These are phyloP conservation scores for Pinus tabuliformis DNA, from an alignment of 75 land plant genomes.

Conservation along the genomic window DNA sequence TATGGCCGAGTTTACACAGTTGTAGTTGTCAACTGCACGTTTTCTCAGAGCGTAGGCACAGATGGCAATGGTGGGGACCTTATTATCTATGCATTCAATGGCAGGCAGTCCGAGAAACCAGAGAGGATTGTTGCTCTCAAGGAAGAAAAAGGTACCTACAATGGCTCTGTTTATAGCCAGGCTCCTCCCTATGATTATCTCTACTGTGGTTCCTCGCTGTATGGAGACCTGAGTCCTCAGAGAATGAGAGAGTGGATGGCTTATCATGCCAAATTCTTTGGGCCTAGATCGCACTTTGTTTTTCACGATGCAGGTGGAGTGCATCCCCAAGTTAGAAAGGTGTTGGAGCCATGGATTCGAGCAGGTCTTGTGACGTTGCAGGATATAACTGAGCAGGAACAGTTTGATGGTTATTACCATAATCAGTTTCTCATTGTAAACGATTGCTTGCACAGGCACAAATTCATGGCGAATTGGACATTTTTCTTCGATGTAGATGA, in stretches of 20 bases:
- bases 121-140: conserved; percentile 46
- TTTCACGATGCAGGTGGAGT: conserved; percentile 91
- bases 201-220: conserved; percentile 88
- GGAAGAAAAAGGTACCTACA: conserved; percentile 33
- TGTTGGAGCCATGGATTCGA: conserved; percentile 64
- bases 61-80: conserved; percentile 65
- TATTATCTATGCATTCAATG: conserved; percentile 47
- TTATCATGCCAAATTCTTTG: conserved; percentile 80
- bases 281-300: conserved; percentile 74
- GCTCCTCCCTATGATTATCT: conserved; percentile 56
- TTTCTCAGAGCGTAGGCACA: conserved; percentile 39
- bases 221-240: conserved; percentile 62
- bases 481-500: conserved; percentile 94
- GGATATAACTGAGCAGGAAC: conserved; percentile 66
- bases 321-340: conserved; percentile 32
- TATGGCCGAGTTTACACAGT: conserved; percentile 92
- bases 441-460: conserved; percentile 77
- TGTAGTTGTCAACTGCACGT: conserved; percentile 81
- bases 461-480: conserved; percentile 72
- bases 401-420: conserved; percentile 81
- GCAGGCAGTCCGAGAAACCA: conserved; percentile 1
- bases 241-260: conserved; percentile 85
- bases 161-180: conserved; percentile 17
- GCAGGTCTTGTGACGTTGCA: conserved; percentile 71
- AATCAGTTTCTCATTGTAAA: conserved; percentile 92